These are phyloP conservation scores for Coffea humblotiana DNA, from an alignment of 305 asterid genomes.

Conservation along the genomic window DNA sequence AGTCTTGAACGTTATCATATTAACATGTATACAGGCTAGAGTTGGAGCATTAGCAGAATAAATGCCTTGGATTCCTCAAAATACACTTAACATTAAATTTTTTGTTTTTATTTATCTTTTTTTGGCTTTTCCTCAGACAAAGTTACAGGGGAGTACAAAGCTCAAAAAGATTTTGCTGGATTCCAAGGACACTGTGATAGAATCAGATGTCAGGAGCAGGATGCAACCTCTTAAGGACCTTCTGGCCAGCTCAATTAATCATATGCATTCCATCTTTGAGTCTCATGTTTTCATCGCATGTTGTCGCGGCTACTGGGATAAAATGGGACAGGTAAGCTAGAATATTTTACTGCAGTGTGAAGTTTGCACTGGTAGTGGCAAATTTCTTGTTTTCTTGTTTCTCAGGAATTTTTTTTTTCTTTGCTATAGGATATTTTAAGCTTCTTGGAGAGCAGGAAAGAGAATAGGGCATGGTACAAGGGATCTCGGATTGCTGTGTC, in stretches of 20 bases:
- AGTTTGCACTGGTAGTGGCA: background rate
- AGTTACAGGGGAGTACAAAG: constrained; percentile 44
- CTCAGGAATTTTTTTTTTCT: background rate
- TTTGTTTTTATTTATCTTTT: background rate
- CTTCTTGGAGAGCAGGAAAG: constrained; percentile 54
- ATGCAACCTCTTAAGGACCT: constrained; percentile 52
- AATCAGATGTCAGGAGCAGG: constrained; percentile 47
- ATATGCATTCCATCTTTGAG: constrained; percentile 42
- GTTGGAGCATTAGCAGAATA: background rate
- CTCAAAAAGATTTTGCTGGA: constrained; percentile 52
- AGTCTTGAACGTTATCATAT: background rate
- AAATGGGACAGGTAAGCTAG: constrained; percentile 46
- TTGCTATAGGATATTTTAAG: constrained; percentile 42
- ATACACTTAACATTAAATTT: background rate
- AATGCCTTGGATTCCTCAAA: background rate
- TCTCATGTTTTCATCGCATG: constrained; percentile 47
- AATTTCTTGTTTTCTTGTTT: constrained; percentile 7
- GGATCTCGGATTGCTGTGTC: constrained; percentile 50
- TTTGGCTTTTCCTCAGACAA: constrained; percentile 32
- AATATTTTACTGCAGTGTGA: background rate
- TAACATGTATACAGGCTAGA: background rate
- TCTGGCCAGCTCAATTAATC: constrained; percentile 41
- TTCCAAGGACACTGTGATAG: constrained; percentile 43
- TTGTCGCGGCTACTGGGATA: constrained; percentile 58
- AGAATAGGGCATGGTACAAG: constrained; percentile 55